Conservation (phyloP, 108 stramenopile species). For the Nitzschia palea region DNA sequence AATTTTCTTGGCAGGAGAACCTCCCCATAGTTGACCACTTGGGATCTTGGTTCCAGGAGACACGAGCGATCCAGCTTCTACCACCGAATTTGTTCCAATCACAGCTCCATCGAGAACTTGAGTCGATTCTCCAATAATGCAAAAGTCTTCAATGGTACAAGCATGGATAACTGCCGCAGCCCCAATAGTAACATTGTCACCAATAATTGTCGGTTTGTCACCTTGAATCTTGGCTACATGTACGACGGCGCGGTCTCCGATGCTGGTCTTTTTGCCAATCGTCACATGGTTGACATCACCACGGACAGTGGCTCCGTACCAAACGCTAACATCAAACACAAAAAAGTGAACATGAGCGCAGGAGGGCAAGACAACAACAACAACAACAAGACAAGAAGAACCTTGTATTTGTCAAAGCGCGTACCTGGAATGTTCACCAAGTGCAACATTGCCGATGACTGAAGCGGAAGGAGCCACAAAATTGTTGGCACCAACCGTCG, state of each 20-base stretch:
- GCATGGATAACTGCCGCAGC: slow-evolving; percentile 90
- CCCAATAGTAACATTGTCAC: slow-evolving; percentile 82
- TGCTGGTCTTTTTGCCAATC: slow-evolving; percentile 81
- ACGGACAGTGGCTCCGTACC: slow-evolving; percentile 87
- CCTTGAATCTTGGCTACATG: slow-evolving; percentile 95
- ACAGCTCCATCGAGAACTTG: slow-evolving; percentile 91
- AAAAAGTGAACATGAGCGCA: neutral
- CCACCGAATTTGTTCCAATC: slow-evolving; percentile 71
- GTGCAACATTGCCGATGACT: slow-evolving; percentile 79
- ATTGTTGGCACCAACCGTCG: slow-evolving; percentile 59
- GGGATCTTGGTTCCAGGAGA: slow-evolving; percentile 77
- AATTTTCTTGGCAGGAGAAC: slow-evolving; percentile 89
- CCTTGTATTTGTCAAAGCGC: neutral
- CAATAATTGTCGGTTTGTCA: slow-evolving; percentile 84
- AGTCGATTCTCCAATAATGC: slow-evolving; percentile 80
- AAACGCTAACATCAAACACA: slow-evolving; percentile 63
- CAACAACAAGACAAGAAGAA: neutral
- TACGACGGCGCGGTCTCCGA: slow-evolving; percentile 92
- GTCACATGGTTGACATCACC: slow-evolving; percentile 81
- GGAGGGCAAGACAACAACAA: neutral
- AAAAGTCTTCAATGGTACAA: slow-evolving; percentile 79
- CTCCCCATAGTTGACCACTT: slow-evolving; percentile 87
- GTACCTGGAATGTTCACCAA: slow-evolving; percentile 66
- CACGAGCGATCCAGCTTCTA: slow-evolving; percentile 85
- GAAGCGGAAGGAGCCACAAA: slow-evolving; percentile 83